Base-by-base conservation (phyloP, 202 grass and related monocot species). In the Schoenoplectus tabernaemontani region DNA sequence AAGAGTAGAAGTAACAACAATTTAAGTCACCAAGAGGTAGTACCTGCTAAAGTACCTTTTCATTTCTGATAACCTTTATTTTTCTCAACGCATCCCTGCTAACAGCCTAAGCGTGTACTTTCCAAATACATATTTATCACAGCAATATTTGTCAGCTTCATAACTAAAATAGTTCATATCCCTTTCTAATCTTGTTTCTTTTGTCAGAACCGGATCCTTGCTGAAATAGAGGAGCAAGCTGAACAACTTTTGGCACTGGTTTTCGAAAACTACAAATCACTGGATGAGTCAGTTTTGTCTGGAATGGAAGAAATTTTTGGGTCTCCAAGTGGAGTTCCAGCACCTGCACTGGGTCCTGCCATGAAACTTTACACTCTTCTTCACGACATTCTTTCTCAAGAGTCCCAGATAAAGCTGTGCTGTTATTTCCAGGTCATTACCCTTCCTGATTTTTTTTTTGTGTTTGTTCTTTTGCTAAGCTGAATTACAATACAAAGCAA, bases 291-390 rank as follows among this genome's bases (percentile, higher is more conserved):
- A 57, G 12, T 89, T 80, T 80, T 85, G 23, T 99, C 88, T 6
- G 96, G 96, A 68, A 84, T 95, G 77, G 67, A 69, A 62, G 92
- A 99, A 85, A 88, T 86, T 38, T 99, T 95, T 72, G 88, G 83
- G 57, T 76, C 90, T 79, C 82, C 92, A 80, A 99, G 81, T 78
- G 96, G 96, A 81, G 73, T 92, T 77, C 79, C 96, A 12, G 92
- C 96, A 42, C 80, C 88, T 65, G 87, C 96, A 76, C 23, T 95
- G 59, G 92, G 77, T 83, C 96, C 92, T 13, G 92, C 90, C 75
- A 78, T 99, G 83, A 99, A 99, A 80, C 64, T 98, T 13, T 98
- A 95, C 79, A 95, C 82, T 89, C 90, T 98, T 89, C 96, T 98
- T 11, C 90, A 95, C 80, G 96, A 98, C 64, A 87, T 95, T 58